Evolutionary conservation across 768 basidiomycete species (phyloP), one percentile per base, ranked within the genome.

Genomic region (Amanita exitialis): DNA sequence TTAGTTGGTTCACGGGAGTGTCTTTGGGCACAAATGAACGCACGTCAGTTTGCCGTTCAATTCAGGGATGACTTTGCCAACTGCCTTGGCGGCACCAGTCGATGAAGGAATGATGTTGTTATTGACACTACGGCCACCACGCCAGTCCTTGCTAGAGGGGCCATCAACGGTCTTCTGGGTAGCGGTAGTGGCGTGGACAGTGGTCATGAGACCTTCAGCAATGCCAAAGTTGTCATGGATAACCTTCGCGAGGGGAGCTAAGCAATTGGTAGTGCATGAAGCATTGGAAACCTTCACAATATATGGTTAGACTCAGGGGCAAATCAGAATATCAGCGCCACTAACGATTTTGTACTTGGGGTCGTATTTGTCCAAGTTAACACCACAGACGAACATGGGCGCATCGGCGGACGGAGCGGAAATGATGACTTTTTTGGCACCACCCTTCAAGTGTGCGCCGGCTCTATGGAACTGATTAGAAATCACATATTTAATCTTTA

Each of bases 351-450:
- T 77, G 75, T 90, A 78, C 64, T 87, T 82, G 54, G 92, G 69
- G 66, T 94, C 80, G 71, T 97, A 97, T 41, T 75, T 56, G 54
- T 95, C 89, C 53, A 94, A 82, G 74, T 98, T 97, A 67, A 97
- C 93, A 71, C 89, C 91, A 57, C 75, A 76, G 28, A 93, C 90
- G 66, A 80, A 92, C 91, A 92, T 93, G 50, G 90, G 91, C 10
- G 87, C 88, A 64, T 92, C 90, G 20, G 86, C 74, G 8, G 93
- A 96, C 55, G 93, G 94, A 34, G 94, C 93, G 54, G 93, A 91
- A 75, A 98, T 96, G 72, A 98, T 76, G 65, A 97, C 94, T 77
- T 94, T 96, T 81, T 96, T 96, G 61, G 94, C 95, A 61, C 94
- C 94, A 56, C 90, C 94, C 70, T 92, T 89, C 69, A 97, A 72